phyloP scores from a whole-genome alignment of 2,329 filamentous ascomycete genomes.

The Fusarium chuoi region DNA sequence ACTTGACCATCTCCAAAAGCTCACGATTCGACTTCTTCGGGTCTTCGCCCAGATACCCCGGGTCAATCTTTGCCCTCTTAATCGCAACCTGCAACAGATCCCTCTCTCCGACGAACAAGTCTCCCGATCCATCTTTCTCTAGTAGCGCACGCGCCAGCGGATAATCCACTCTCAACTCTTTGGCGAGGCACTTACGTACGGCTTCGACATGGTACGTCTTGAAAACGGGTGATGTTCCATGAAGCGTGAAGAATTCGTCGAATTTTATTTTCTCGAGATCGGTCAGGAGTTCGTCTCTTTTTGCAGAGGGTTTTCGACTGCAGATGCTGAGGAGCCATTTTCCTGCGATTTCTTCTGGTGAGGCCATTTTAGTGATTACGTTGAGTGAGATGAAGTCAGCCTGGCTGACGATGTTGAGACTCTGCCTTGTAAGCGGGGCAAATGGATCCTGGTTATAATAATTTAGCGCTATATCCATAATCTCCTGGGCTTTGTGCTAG shows the following conservation, averaged over 20 bases:
- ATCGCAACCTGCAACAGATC: conserved; percentile 15
- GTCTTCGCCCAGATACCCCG: background rate
- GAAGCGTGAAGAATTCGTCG: conserved; percentile 8
- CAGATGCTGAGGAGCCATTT: conserved; percentile 16
- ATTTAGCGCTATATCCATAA: background rate
- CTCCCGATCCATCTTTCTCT: background rate
- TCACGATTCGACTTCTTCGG: conserved; percentile 4
- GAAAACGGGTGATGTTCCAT: background rate
- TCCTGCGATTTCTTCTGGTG: background rate
- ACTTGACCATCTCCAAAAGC: background rate
- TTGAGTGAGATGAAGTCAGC: background rate
- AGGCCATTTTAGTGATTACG: background rate
- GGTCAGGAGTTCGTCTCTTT: background rate
- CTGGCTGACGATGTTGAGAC: background rate
- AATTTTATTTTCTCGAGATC: conserved; percentile 7
- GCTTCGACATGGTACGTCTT: conserved; percentile 3
- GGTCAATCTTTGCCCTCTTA: background rate
- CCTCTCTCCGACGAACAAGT: background rate
- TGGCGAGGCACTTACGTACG: background rate
- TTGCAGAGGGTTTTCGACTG: background rate
- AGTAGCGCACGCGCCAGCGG: background rate
- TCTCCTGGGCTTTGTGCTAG: accelerated
- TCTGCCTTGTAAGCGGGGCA: background rate
- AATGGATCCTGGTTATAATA: background rate
- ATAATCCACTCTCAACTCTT: background rate